Percentiles rank a stretch among this genome's conserved stretches.
Conservation (phyloP, 306 rosid species). For the Psophocarpus tetragonolobus region DNA sequence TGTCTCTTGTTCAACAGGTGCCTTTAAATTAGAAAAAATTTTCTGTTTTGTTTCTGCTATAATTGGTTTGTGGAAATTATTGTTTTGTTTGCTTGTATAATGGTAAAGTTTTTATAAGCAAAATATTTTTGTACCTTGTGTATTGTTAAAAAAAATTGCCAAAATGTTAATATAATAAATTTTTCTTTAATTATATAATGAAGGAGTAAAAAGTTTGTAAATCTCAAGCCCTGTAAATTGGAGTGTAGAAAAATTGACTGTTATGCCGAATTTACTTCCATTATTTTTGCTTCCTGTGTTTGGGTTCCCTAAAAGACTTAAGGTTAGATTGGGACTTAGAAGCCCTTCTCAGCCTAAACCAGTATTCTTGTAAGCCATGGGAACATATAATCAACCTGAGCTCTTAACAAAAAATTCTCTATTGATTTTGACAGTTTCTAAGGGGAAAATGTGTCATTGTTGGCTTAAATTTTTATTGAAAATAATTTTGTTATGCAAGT, state of each 20-base stretch:
- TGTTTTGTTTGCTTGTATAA: background rate
- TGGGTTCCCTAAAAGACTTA: background rate
- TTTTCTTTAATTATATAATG: background rate
- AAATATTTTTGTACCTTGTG: background rate
- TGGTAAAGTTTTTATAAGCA: background rate
- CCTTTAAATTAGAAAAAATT: constrained; percentile 17
- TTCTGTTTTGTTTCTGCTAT: constrained; percentile 29
- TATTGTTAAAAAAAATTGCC: constrained; percentile 2
- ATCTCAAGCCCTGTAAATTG: background rate
- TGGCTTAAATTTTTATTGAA: background rate
- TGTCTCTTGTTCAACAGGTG: constrained; percentile 78
- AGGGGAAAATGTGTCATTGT: background rate
- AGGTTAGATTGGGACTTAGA: background rate
- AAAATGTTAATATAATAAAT: background rate
- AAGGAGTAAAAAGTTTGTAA: background rate
- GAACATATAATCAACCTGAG: constrained; percentile 9
- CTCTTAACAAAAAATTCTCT: constrained; percentile 12
- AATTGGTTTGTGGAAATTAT: background rate
- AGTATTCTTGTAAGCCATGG: background rate
- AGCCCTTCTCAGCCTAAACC: constrained; percentile 1
- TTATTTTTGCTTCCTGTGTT: constrained; percentile 16
- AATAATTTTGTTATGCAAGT: background rate
- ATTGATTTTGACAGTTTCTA: background rate
- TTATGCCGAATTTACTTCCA: background rate
- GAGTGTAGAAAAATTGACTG: constrained; percentile 19